phyloP scores from a whole-genome alignment of 306 rosid species.

The Herpetospermum pedunculosum region DNA sequence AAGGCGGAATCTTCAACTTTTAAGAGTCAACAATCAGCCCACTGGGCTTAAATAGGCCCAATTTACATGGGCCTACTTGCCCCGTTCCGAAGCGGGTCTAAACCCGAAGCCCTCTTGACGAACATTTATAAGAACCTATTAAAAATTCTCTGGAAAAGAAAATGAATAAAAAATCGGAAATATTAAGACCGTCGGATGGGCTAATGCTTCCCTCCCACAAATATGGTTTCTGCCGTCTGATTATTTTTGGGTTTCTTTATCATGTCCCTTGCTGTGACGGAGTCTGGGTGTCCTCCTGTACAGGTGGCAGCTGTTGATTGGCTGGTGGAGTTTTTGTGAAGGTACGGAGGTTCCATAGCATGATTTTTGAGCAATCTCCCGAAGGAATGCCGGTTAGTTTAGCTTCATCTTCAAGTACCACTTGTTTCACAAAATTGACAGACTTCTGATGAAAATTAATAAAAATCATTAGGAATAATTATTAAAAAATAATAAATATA shows the following conservation, averaged over 20 bases:
- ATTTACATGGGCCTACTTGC: neutral
- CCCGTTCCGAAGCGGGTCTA: neutral
- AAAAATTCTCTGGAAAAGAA: neutral
- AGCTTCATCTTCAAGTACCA: conserved; percentile 81
- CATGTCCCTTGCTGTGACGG: neutral
- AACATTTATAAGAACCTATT: neutral
- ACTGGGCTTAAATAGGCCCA: neutral
- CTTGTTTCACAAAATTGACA: conserved; percentile 88
- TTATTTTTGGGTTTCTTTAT: conserved; percentile 1
- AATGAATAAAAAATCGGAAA: neutral
- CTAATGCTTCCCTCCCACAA: neutral
- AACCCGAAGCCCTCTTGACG: neutral
- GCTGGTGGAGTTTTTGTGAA: conserved; percentile 15
- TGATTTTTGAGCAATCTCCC: conserved; percentile 66
- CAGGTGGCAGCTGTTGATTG: conserved; percentile 19
- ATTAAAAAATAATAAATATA: neutral
- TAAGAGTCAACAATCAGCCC: neutral
- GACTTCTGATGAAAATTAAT: conserved; percentile 41
- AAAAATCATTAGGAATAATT: neutral
- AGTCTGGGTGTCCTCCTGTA: conserved; percentile 5
- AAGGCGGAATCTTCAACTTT: neutral
- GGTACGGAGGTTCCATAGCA: conserved; percentile 66
- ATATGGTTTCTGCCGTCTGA: conserved; percentile 10
- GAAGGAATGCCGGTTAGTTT: conserved; percentile 78
- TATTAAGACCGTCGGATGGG: neutral